Conservation (phyloP, 1,284 basidiomycete species). For the Pyrrhoderma noxium region DNA sequence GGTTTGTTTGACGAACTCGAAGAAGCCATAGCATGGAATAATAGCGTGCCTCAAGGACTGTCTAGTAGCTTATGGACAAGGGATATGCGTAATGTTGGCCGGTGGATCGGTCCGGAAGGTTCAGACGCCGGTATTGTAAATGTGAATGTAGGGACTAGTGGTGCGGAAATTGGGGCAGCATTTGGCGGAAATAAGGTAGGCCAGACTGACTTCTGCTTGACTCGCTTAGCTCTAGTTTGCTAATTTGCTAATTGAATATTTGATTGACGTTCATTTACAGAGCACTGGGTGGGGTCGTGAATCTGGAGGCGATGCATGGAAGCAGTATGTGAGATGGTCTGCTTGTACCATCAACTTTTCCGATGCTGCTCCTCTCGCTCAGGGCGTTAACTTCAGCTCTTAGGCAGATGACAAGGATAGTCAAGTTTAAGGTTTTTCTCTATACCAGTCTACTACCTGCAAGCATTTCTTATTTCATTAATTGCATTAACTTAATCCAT, state of each 20-base stretch:
- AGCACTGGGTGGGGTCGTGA: constrained; percentile 80
- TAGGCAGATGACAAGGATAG: neutral
- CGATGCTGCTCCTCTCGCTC: constrained; percentile 80
- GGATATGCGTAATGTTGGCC: constrained; percentile 74
- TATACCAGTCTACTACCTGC: neutral
- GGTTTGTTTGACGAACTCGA: constrained; percentile 87
- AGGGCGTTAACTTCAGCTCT: constrained; percentile 73
- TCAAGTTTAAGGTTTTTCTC: neutral
- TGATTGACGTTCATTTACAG: neutral
- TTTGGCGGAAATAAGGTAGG: constrained; percentile 91
- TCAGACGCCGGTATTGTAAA: constrained; percentile 85
- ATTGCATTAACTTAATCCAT: neutral
- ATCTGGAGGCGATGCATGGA: constrained; percentile 95
- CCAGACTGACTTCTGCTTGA: constrained; percentile 14
- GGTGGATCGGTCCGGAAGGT: constrained; percentile 86
- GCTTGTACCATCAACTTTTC: constrained; percentile 93
- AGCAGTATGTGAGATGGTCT: constrained; percentile 85
- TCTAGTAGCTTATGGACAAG: constrained; percentile 89
- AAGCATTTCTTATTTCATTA: neutral
- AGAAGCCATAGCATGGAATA: constrained; percentile 90
- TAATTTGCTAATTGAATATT: neutral
- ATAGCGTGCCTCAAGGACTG: constrained; percentile 86
- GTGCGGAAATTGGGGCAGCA: constrained; percentile 87
- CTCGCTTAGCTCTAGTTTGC: constrained; percentile 7
- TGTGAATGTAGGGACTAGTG: constrained; percentile 90